These are phyloP conservation scores for Aspergillus piperis DNA, from an alignment of 2,329 filamentous ascomycete genomes.

Conservation along the genomic window DNA sequence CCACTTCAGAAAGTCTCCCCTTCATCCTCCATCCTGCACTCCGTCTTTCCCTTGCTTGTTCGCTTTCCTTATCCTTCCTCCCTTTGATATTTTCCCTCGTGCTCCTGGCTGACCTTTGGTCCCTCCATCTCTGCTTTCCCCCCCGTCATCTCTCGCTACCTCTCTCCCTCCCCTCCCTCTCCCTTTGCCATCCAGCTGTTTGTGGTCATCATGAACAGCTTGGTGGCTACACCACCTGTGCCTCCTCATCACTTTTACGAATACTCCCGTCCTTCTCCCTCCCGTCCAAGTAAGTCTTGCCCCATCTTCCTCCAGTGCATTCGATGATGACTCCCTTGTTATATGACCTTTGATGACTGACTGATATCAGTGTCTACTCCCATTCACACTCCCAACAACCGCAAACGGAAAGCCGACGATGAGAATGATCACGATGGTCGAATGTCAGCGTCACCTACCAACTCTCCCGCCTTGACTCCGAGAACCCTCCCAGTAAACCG, in stretches of 20 bases:
- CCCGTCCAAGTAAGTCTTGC: slow-evolving; percentile 56
- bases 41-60: slow-evolving; percentile 16
- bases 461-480: slow-evolving; percentile 73
- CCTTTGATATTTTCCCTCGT: slow-evolving; percentile 17
- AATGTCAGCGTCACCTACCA: slow-evolving; percentile 86
- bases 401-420: slow-evolving; percentile 88
- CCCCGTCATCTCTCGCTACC: slow-evolving; percentile 22
- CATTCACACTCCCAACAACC: slow-evolving; percentile 45
- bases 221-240: slow-evolving; percentile 59
- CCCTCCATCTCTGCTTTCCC: slow-evolving; percentile 8
- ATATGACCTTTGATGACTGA: slow-evolving; percentile 10
- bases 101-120: slow-evolving; percentile 12
- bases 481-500: slow-evolving; percentile 67
- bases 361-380: slow-evolving; percentile 41
- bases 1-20: slow-evolving; percentile 10
- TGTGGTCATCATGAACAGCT: slow-evolving; percentile 59
- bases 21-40: slow-evolving; percentile 15
- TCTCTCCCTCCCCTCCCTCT: slow-evolving; percentile 9
- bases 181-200: slow-evolving; percentile 34
- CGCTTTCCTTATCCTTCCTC: slow-evolving; percentile 12
- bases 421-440: slow-evolving; percentile 70
- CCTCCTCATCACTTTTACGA: slow-evolving; percentile 63
- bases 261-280: slow-evolving; percentile 60
- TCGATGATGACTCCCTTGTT: background rate
- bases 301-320: slow-evolving; percentile 8